Base-by-base conservation (phyloP, 176 grass and related monocot genomes). In the Echinochloa phyllopogon region DNA sequence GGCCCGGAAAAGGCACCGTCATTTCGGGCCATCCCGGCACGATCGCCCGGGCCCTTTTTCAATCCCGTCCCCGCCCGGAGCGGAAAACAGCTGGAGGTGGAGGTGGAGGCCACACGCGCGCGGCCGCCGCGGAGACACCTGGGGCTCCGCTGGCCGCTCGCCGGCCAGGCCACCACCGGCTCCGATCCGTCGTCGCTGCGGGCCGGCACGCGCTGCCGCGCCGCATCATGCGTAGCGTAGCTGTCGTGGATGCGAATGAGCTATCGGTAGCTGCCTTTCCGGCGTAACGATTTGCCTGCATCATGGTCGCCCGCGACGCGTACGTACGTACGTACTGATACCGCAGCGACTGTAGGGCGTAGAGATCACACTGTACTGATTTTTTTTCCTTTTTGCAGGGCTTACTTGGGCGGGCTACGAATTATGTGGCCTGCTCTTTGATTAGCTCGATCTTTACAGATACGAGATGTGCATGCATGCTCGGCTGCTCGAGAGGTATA, bases 131-230 rank as follows among this genome's bases (percentile, higher is more conserved):
- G 49, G 14, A 43, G 70, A 53, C 83, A 89, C 88, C 20, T 82
- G 88, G 83, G 4, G 13, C 43, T 51, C 25, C 36, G 52, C 62
- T 63, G 42, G 70, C 83, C 88, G 71, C 87, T 76, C 82, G 61
- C 33, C 15, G 13, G 21, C 16, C 23, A 17, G 59, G 45, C 44
- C 43, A 61, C 62, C 33, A 39, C 52, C 40, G 65, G 2, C 81
- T 37, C 43, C 25, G 58, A 27, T 33, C 23, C 14, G 8, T 59
- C 65, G 50, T 17, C 6, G 38, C 65, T 5, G 39, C 66, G 20
- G 65, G 4, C 18, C 40, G 66, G 37, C 36, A 4, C 2, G 65
- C 42, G 15, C 41, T 45, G 80, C 53, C 37, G 81, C 68, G 18
- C 14, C 37, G 40, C 73, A n/a, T 36, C 69, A 61, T 49, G 66